A percentile compares a stretch with the other conserved stretches of the same genome.
phyloP scores from a whole-genome alignment of 2,329 filamentous ascomycete species.

The Aureobasidium sp. region DNA sequence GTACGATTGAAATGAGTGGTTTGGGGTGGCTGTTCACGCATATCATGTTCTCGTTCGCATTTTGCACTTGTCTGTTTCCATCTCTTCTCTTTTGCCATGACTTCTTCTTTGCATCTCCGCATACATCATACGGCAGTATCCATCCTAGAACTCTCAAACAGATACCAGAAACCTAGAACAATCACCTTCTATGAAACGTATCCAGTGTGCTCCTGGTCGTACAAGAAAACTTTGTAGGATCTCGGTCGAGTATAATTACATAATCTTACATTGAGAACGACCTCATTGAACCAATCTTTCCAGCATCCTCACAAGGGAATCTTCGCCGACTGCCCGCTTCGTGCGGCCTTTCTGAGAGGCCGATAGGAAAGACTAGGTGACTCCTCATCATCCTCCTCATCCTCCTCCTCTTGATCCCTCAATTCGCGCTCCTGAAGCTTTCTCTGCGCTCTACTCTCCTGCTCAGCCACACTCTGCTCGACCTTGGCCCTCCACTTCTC shows the following conservation, averaged over 20 bases:
- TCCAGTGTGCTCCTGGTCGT: neutral
- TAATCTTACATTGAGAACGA: neutral
- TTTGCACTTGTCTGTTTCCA: neutral
- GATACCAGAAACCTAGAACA: neutral
- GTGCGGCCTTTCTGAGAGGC: no score
- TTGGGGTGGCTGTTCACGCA: neutral
- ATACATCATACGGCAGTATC: neutral
- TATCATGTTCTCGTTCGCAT: neutral
- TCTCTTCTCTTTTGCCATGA: neutral
- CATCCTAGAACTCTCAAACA: neutral
- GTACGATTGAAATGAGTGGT: neutral
- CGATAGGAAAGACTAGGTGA: neutral
- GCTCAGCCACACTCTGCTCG: neutral
- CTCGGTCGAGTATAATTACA: neutral
- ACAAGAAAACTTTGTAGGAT: no score
- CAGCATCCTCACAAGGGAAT: neutral
- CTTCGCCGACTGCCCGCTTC: neutral
- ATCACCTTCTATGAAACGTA: neutral
- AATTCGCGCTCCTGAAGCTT: neutral
- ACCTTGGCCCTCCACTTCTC: slow-evolving; percentile 16
- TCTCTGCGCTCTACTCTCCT: neutral
- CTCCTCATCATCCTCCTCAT: neutral
- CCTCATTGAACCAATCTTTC: neutral
- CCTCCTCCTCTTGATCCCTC: neutral
- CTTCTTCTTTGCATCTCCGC: neutral